Conservation (phyloP, 495 filamentous ascomycete genomes). For the Penicillium verhagenii region DNA sequence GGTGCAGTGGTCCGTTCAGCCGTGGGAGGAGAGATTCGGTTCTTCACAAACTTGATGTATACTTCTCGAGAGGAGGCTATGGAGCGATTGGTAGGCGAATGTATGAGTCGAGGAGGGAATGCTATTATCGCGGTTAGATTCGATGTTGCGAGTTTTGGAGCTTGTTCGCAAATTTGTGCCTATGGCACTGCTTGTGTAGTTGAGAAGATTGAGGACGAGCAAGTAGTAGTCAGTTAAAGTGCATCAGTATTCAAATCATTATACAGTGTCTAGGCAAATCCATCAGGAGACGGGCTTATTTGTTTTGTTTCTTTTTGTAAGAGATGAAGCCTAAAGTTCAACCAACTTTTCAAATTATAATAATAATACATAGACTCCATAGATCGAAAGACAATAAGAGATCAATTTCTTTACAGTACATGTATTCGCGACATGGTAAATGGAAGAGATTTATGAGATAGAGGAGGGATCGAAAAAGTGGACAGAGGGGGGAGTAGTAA, state of each 20-base stretch:
- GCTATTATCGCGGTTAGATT: conserved; percentile 58
- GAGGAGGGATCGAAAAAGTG: conserved; percentile 18
- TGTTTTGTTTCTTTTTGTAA: too few relatives aligned
- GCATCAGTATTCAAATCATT: too few relatives aligned
- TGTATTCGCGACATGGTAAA: conserved; percentile 19
- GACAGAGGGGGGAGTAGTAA: conserved; percentile 26
- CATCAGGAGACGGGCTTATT: too few relatives aligned
- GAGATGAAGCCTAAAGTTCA: too few relatives aligned
- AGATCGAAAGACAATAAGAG: not conserved
- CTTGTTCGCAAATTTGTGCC: conserved; percentile 57
- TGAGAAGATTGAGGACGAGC: conserved; percentile 41
- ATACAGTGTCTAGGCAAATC: too few relatives aligned
- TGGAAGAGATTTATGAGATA: conserved; percentile 17
- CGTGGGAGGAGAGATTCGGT: conserved; percentile 56
- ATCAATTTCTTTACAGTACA: conserved; percentile 7
- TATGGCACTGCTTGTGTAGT: conserved; percentile 59
- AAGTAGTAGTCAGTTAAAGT: too few relatives aligned
- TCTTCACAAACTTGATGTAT: conserved; percentile 58
- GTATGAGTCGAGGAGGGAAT: conserved; percentile 57
- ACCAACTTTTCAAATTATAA: too few relatives aligned
- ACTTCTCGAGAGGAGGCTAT: conserved; percentile 55
- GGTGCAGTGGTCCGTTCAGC: conserved; percentile 49
- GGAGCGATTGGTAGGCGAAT: conserved; percentile 53
- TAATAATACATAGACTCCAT: too few relatives aligned
- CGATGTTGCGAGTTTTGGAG: conserved; percentile 37